Evolutionary conservation across 371 early-diverging fungal species (phyloP), one percentile per base, ranked within the genome.

Genomic region (Actinomortierella ambigua): DNA sequence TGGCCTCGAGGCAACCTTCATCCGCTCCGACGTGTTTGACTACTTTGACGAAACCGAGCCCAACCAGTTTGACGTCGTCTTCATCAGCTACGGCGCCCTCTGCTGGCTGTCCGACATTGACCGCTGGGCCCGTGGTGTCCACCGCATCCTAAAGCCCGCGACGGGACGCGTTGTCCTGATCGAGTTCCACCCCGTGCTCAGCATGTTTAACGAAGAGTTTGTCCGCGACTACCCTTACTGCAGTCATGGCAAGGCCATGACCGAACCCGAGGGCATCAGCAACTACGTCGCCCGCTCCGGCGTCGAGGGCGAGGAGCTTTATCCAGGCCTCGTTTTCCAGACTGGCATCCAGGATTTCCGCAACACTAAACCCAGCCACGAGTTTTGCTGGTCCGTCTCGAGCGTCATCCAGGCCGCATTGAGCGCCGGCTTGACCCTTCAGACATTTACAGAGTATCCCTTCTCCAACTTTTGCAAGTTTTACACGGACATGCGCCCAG

Each of bases 381-480:
- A 67, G 34, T 73, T 57, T 34, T 63, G 61, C 50, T 73, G 75
- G 75, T 67, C 67, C 1, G 50, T 73, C n/a, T 56, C 61, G 2
- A 67, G 67, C 27, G 52, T 63, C 2, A 34, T 73, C 11, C 63
- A 67, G 2, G 39, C 60, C 17, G 23, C 67, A 1, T 18, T 40
- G 20, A 42, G 28, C 15, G 43, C 60, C 2, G 64, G 61, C 0
- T 11, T 73, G 57, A 22, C 49, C 14, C 42, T 73, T 17, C 53
- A 46, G 17, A 63, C 66, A 7, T 66, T 73, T 47, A 57, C 60
- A 34, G 75, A 73, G 44, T 73, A 73, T 26, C 61, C 67, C 17
- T 73, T 67, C 54, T 73, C 75, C 53, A 73, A 73, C 49, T 73
- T 67, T 34, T 67, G 51, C 57, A 63, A 63, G 28, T 44, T 60